These are phyloP conservation scores for Fremontodendron californicum DNA, from an alignment of 345 rosid species.

Conservation along the genomic window DNA sequence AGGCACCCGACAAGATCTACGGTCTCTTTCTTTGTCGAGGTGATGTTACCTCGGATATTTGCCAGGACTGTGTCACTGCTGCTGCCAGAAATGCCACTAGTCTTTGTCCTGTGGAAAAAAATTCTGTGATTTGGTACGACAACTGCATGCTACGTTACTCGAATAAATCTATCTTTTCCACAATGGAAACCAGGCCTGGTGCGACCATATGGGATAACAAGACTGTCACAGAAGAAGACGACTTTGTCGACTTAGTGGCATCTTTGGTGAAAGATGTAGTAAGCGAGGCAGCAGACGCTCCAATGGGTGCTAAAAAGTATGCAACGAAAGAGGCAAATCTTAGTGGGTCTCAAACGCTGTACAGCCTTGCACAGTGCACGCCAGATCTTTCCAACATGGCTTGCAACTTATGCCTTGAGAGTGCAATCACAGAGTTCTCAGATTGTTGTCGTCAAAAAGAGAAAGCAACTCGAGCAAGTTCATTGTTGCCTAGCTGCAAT, in stretches of 20 bases:
- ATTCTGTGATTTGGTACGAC: constrained; percentile 16
- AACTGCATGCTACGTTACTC: constrained; percentile 21
- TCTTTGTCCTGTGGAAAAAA: constrained; percentile 8
- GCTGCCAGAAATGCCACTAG: background rate
- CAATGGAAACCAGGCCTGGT: background rate
- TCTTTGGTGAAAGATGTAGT: constrained; percentile 14
- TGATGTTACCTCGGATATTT: constrained; percentile 1
- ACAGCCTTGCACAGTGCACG: constrained; percentile 32
- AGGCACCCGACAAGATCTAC: constrained; percentile 1
- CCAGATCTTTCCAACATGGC: constrained; percentile 22
- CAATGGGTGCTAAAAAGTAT: constrained; percentile 12
- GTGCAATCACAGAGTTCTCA: background rate
- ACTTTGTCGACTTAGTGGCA: background rate
- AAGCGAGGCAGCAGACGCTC: background rate
- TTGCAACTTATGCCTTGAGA: constrained; percentile 20
- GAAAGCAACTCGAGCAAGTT: constrained; percentile 10
- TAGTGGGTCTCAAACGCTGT: background rate
- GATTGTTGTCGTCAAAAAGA: background rate
- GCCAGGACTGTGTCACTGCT: background rate
- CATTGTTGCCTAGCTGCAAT: constrained; percentile 20
- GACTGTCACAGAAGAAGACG: background rate
- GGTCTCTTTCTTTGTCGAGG: constrained; percentile 36
- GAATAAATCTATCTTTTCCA: background rate
- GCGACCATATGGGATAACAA: background rate
- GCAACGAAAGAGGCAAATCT: background rate